Evolutionary conservation across 345 rosid species (phyloP).

Genomic region (Atalantia buxifolia): DNA sequence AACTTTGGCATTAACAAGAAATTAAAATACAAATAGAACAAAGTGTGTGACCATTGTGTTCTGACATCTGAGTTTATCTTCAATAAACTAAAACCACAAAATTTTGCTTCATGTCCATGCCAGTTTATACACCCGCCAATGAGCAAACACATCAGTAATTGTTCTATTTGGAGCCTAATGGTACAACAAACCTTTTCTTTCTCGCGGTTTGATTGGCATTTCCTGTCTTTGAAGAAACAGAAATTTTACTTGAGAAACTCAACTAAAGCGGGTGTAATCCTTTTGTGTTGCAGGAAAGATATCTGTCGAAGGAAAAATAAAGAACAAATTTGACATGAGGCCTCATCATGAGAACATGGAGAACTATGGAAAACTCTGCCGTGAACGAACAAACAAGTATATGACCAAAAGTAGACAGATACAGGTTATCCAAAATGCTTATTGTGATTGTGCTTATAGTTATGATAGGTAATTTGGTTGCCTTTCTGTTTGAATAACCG

Average conservation of each 20-base stretch:
- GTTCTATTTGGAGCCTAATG: neutral
- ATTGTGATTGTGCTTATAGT: neutral
- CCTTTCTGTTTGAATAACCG: neutral
- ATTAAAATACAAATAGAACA: neutral
- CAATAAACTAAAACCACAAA: neutral
- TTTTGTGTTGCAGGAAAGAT: constrained; percentile 44
- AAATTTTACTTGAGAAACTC: constrained; percentile 1
- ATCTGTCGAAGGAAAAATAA: constrained; percentile 71
- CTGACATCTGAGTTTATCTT: neutral
- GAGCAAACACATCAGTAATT: neutral
- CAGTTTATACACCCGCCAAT: neutral
- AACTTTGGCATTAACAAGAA: neutral
- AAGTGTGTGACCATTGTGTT: neutral
- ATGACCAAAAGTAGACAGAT: constrained; percentile 75
- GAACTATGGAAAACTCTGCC: constrained; percentile 73
- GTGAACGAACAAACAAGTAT: constrained; percentile 69
- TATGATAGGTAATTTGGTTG: neutral
- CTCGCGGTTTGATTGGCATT: neutral
- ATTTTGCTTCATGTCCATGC: neutral
- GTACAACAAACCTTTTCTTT: neutral
- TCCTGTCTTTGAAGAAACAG: neutral
- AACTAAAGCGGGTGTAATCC: neutral
- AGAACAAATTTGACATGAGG: constrained; percentile 82
- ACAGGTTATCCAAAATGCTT: constrained; percentile 42
- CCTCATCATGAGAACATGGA: constrained; percentile 72